Evolutionary conservation across 208 protist genomes (phyloP).

Genomic region (Wallacemonas rigidus): DNA sequence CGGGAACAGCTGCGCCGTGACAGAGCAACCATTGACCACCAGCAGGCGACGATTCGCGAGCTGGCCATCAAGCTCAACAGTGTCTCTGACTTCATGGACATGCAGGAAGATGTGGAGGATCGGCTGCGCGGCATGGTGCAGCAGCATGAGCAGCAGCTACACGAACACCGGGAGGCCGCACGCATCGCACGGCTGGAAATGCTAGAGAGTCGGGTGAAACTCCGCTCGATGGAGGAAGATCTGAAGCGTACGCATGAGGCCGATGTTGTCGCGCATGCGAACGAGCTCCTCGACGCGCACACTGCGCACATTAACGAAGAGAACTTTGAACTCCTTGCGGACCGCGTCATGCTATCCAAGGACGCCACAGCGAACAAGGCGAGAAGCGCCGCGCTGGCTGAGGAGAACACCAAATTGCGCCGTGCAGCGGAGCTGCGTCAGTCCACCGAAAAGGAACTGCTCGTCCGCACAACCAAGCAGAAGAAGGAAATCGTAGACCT

Average conservation of each 20-base stretch:
- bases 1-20: slow-evolving; percentile 30
- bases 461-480: slow-evolving; percentile 49
- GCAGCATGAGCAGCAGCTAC: slow-evolving; percentile 28
- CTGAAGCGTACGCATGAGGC: slow-evolving; percentile 38
- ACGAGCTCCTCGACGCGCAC: slow-evolving; percentile 56
- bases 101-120: slow-evolving; percentile 49
- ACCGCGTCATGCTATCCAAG: slow-evolving; percentile 63
- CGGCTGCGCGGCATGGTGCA: slow-evolving; percentile 48
- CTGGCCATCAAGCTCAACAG: slow-evolving; percentile 57
- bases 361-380: slow-evolving; percentile 39
- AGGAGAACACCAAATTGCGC: slow-evolving; percentile 48
- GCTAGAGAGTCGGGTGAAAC: slow-evolving; percentile 76
- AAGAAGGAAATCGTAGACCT: slow-evolving; percentile 54
- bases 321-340: slow-evolving; percentile 72
- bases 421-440: slow-evolving; percentile 47
- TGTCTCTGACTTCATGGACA: slow-evolving; percentile 54
- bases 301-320: slow-evolving; percentile 67
- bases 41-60: slow-evolving; percentile 56
- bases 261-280: slow-evolving; percentile 65
- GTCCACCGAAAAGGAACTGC: slow-evolving; percentile 43
- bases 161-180: slow-evolving; percentile 27
- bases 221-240: slow-evolving; percentile 57
- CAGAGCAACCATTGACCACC: slow-evolving; percentile 39
- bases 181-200: slow-evolving; percentile 47
- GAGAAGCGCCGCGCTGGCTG: slow-evolving; percentile 26